A percentile compares a stretch with the other conserved stretches of the same genome.
phyloP scores from a whole-genome alignment of 2,329 filamentous ascomycete genomes.

The Pseudophaeomoniella oleicola region DNA sequence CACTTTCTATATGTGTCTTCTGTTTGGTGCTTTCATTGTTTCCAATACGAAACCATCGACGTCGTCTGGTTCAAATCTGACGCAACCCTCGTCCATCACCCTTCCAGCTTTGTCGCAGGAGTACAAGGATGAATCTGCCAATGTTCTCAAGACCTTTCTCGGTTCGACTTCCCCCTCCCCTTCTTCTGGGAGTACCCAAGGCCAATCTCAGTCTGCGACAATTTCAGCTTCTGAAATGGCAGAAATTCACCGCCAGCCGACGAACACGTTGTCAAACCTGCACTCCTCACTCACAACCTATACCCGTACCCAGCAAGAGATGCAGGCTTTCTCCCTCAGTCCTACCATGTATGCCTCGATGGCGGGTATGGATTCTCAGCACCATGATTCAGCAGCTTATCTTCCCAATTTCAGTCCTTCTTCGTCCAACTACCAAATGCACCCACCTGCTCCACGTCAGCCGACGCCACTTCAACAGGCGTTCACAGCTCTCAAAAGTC shows the following conservation, averaged over 20 bases:
- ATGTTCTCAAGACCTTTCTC: slow-evolving; percentile 31
- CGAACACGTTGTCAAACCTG: slow-evolving; percentile 29
- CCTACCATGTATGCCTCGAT: slow-evolving; percentile 80
- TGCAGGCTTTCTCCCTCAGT: slow-evolving; percentile 77
- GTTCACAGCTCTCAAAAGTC: slow-evolving; percentile 34
- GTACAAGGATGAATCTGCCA: slow-evolving; percentile 31
- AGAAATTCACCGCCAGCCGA: slow-evolving; percentile 35
- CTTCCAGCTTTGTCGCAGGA: slow-evolving; percentile 29
- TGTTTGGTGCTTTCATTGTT: slow-evolving; percentile 90
- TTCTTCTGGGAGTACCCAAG: slow-evolving; percentile 8
- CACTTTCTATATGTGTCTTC: slow-evolving; percentile 85
- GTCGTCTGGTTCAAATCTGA: slow-evolving; percentile 57
- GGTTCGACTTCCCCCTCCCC: slow-evolving; percentile 19
- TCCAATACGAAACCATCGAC: slow-evolving; percentile 60
- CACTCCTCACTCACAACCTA: slow-evolving; percentile 57
- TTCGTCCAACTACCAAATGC: slow-evolving; percentile 2
- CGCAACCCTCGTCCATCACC: slow-evolving; percentile 70
- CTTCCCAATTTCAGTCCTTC: slow-evolving; percentile 27
- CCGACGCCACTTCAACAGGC: slow-evolving; percentile 41
- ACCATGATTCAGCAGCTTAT: slow-evolving; percentile 45
- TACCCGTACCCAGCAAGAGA: slow-evolving; percentile 70
- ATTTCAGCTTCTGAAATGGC: slow-evolving; percentile 24
- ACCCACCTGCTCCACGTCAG: slow-evolving; percentile 7
- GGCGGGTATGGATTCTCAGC: slow-evolving; percentile 3
- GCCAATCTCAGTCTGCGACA: slow-evolving; percentile 14